Evolutionary conservation across 2,329 filamentous ascomycete genomes (phyloP).

Genomic region (Fusarium xylarioides): DNA sequence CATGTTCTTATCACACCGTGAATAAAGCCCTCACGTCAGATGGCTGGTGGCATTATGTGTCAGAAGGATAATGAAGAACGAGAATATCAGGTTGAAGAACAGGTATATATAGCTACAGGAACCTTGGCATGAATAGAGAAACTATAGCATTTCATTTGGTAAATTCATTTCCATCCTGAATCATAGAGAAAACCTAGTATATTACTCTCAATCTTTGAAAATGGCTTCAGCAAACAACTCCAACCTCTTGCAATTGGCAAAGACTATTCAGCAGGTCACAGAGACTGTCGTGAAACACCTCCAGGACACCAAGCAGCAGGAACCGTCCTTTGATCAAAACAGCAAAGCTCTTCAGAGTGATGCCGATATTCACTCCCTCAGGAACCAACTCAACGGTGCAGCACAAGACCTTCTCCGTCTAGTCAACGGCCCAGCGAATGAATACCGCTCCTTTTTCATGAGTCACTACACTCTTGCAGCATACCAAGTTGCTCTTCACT

Average conservation of each 20-base stretch:
- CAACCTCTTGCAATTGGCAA: background rate
- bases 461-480: background rate
- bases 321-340: background rate
- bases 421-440: background rate
- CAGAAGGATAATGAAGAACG: background rate
- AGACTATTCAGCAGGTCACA: background rate
- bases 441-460: background rate
- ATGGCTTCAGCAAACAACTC: background rate
- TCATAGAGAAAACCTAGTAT: rapidly evolving
- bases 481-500: background rate
- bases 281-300: background rate
- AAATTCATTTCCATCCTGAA: background rate
- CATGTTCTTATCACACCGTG: background rate
- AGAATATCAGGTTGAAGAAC: rapidly evolving
- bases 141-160: background rate
- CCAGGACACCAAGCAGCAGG: background rate
- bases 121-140: background rate
- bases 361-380: background rate
- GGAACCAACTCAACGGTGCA: background rate
- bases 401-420: background rate
- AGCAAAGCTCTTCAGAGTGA: background rate
- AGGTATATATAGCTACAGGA: background rate
- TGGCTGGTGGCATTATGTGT: too few relatives aligned
- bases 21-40: background rate
- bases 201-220: rapidly evolving